These are phyloP conservation scores for Apiotrichum veenhuisii DNA, from an alignment of 1,284 basidiomycete species.

Conservation along the genomic window DNA sequence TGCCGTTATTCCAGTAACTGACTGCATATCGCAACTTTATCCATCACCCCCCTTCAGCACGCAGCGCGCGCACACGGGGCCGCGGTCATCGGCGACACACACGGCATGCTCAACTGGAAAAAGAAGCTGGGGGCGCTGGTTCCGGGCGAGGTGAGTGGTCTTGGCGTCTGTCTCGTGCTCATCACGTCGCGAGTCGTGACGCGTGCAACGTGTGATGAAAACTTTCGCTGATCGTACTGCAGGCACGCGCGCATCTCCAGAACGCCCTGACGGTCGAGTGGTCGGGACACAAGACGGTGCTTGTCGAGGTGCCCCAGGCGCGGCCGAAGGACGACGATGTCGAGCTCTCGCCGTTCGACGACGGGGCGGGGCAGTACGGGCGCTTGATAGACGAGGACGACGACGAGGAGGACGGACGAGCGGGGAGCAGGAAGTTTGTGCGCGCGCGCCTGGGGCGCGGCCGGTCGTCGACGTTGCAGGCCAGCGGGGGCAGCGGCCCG, in stretches of 20 bases:
- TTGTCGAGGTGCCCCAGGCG: conserved; percentile 34
- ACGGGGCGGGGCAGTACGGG: conserved; percentile 22
- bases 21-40: background rate
- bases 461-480: background rate
- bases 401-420: conserved; percentile 17
- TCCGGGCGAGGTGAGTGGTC: conserved; percentile 22
- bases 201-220: too few relatives aligned
- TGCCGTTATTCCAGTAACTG: background rate
- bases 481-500: background rate
- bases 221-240: background rate
- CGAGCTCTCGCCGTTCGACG: conserved; percentile 28
- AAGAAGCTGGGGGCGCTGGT: conserved; percentile 23
- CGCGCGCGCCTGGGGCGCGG: background rate
- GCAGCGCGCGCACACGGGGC: background rate
- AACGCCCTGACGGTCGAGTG: conserved; percentile 45
- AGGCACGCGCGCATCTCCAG: conserved; percentile 25
- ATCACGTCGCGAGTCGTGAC: too few relatives aligned
- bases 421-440: background rate
- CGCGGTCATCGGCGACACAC: background rate
- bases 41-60: background rate
- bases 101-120: conserved; percentile 18
- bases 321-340: conserved; percentile 17
- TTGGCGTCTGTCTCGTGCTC: too few relatives aligned
- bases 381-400: conserved; percentile 30
- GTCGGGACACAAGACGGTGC: conserved; percentile 41